A percentile compares a stretch with the other conserved stretches of the same genome.
These are phyloP conservation scores for Nicotiana tomentosiformis DNA, from an alignment of 257 asterid genomes.

Conservation along the genomic window DNA sequence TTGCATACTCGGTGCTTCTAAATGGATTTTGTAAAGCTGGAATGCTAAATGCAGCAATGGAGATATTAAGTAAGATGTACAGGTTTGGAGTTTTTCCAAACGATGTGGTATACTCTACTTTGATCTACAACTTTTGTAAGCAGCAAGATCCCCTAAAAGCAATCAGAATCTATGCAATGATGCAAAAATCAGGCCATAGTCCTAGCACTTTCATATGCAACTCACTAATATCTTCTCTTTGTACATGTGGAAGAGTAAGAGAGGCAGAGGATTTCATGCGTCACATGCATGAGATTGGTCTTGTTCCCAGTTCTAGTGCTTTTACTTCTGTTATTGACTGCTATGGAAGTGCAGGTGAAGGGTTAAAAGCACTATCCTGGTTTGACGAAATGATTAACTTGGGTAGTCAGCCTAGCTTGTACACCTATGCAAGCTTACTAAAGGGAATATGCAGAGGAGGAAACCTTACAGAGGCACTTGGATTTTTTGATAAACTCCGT, in stretches of 20 bases:
- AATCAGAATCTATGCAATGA: conserved; percentile 36
- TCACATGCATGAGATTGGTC: conserved; percentile 44
- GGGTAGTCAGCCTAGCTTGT: conserved; percentile 56
- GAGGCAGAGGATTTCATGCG: conserved; percentile 69
- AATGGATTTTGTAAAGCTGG: conserved; percentile 77
- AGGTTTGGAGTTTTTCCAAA: conserved; percentile 53
- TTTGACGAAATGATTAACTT: conserved; percentile 57
- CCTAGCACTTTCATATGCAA: conserved; percentile 51
- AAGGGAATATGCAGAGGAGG: conserved; percentile 77
- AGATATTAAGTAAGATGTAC: conserved; percentile 54
- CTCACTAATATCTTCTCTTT: conserved; percentile 56
- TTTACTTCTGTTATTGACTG: conserved; percentile 63
- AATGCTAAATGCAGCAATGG: conserved; percentile 41
- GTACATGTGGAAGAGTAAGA: conserved; percentile 44
- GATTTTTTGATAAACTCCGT: conserved; percentile 46
- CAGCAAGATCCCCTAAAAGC: conserved; percentile 48
- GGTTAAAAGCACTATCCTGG: conserved; percentile 49
- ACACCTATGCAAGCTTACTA: conserved; percentile 60
- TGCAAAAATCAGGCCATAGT: conserved; percentile 44
- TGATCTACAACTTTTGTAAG: conserved; percentile 62
- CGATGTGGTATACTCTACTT: conserved; percentile 44
- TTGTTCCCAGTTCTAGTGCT: conserved; percentile 47
- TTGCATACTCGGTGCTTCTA: conserved; percentile 74
- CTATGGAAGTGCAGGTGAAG: conserved; percentile 48
- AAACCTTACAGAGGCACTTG: conserved; percentile 40